Conservation (phyloP, 192 early-diverging fungal species). For the Dissophora ornata region DNA sequence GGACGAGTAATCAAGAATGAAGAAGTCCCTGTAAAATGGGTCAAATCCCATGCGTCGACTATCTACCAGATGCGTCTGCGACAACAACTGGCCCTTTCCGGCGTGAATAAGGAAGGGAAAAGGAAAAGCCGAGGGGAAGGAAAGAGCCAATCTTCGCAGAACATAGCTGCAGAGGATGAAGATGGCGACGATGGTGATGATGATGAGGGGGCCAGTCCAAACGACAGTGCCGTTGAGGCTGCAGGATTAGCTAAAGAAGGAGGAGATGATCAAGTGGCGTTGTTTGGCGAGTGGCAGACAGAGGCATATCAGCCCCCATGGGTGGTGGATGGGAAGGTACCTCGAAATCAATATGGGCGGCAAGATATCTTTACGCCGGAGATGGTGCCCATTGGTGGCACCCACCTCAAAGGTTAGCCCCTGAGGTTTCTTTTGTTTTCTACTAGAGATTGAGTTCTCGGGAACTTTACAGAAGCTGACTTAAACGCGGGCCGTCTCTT, state of each 20-base stretch:
- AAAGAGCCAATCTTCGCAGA: not conserved
- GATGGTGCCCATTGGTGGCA: slow-evolving; percentile 88
- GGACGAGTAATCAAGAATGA: slow-evolving; percentile 62
- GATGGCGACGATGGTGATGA: slow-evolving; percentile 8
- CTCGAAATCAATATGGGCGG: slow-evolving; percentile 84
- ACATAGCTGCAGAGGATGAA: slow-evolving; percentile 52
- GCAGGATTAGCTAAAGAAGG: not conserved
- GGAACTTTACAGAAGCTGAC: too few species aligned
- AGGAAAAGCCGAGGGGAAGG: not conserved
- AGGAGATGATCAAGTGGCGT: slow-evolving; percentile 48
- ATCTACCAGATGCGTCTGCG: slow-evolving; percentile 40
- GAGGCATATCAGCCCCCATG: slow-evolving; percentile 66
- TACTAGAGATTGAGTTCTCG: too few species aligned
- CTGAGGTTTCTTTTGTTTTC: slow-evolving; percentile 1
- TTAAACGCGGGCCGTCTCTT: not conserved
- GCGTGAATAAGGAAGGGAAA: slow-evolving; percentile 9
- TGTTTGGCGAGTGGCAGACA: slow-evolving; percentile 94
- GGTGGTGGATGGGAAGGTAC: slow-evolving; percentile 75
- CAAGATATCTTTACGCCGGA: slow-evolving; percentile 84
- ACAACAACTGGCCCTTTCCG: slow-evolving; percentile 43
- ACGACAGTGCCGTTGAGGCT: not conserved
- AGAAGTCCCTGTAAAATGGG: slow-evolving; percentile 32
- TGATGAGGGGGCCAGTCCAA: not conserved
- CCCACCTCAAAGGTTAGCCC: slow-evolving; percentile 71
- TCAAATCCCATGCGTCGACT: slow-evolving; percentile 39